phyloP scores from a whole-genome alignment of 208 protist genomes.

The Acanthamoeba healyi region DNA sequence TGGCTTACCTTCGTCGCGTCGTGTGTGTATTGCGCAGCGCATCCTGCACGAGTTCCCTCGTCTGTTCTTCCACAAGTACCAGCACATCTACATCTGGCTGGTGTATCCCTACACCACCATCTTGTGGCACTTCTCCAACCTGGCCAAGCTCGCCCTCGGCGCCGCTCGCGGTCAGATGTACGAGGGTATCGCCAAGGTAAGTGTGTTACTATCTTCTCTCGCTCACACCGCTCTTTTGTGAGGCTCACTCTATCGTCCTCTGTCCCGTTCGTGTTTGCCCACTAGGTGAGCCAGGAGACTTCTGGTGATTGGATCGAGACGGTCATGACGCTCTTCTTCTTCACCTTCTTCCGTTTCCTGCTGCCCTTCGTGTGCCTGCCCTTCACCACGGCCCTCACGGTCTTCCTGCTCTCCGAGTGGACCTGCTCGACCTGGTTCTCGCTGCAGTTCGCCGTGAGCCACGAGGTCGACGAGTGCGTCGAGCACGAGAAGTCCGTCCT shows the following conservation, averaged over 20 bases:
- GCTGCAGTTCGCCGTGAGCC: conserved; percentile 83
- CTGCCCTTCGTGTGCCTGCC: conserved; percentile 79
- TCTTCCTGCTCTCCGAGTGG: conserved; percentile 75
- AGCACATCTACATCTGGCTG: conserved; percentile 82
- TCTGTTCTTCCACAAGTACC: conserved; percentile 78
- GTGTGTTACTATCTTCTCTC: no score
- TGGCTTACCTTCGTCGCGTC: no score
- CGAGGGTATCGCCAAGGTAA: conserved; percentile 74
- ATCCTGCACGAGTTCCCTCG: conserved; percentile 74
- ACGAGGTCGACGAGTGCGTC: conserved; percentile 78
- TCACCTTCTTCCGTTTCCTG: conserved; percentile 64
- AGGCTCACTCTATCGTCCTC: no score
- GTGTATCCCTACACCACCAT: conserved; percentile 77
- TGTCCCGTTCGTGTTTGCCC: not conserved
- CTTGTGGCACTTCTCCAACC: conserved; percentile 77
- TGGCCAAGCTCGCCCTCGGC: conserved; percentile 73
- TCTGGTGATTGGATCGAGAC: conserved; percentile 6
- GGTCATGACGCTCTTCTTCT: conserved; percentile 72
- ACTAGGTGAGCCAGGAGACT: not conserved
- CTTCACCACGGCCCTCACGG: conserved; percentile 40
- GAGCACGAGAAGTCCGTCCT: conserved; percentile 24
- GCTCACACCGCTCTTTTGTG: no score
- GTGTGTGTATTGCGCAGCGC: conserved; percentile 59
- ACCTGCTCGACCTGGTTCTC: conserved; percentile 72
- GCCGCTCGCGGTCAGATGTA: conserved; percentile 43